phyloP scores from a whole-genome alignment of 108 stramenopile genomes.

The Skeletonema grethae region DNA sequence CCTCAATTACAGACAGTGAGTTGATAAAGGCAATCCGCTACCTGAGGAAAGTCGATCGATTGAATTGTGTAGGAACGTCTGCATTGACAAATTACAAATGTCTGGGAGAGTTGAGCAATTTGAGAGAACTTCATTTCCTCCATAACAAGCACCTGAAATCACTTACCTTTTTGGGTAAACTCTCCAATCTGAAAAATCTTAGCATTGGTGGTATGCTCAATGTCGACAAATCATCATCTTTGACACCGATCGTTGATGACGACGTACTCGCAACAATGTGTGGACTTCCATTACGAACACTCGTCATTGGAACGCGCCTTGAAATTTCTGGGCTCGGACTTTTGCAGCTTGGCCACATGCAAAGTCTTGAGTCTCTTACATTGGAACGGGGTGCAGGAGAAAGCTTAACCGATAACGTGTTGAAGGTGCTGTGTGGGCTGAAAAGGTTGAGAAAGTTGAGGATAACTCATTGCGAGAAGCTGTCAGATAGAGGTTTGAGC shows the following conservation, averaged over 20 bases:
- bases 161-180: constrained; percentile 26
- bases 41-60: constrained; percentile 27
- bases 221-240: constrained; percentile 17
- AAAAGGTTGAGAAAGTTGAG: constrained; percentile 28
- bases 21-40: constrained; percentile 9
- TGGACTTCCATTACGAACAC: constrained; percentile 16
- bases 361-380: constrained; percentile 35
- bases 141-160: constrained; percentile 44
- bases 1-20: constrained; percentile 35
- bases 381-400: constrained; percentile 47
- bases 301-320: constrained; percentile 41
- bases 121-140: constrained; percentile 45
- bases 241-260: constrained; percentile 32
- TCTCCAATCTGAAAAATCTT: constrained; percentile 19
- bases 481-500: constrained; percentile 37
- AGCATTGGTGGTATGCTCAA: constrained; percentile 48
- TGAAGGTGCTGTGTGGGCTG: constrained; percentile 42
- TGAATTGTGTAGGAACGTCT: constrained; percentile 45
- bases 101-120: constrained; percentile 26
- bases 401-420: constrained; percentile 35
- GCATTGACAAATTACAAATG: constrained; percentile 30
- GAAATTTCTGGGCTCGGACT: constrained; percentile 37
- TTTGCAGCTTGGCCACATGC: constrained; percentile 29
- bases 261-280: constrained; percentile 24
- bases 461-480: constrained; percentile 36